phyloP scores from a whole-genome alignment of 345 rosid genomes.

The Arabidopsis suecica region DNA sequence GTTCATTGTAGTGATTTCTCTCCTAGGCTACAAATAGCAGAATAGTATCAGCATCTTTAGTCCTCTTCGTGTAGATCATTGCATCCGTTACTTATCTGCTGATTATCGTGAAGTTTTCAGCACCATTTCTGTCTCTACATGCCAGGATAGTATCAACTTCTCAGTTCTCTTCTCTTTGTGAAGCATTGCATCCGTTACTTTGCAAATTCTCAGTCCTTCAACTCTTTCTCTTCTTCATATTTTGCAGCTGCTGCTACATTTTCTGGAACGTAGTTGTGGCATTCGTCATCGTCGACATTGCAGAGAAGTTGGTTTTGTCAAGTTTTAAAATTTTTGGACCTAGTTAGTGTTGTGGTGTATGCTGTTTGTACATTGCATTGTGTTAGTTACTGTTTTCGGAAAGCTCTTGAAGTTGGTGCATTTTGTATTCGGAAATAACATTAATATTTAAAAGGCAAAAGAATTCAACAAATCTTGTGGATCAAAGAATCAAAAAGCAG shows the following conservation, averaged over 20 bases:
- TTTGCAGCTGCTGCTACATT: constrained; percentile 36
- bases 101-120: constrained; percentile 4
- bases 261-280: constrained; percentile 19
- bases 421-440: constrained; percentile 12
- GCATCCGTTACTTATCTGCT: not conserved
- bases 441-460: constrained; percentile 4
- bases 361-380: constrained; percentile 27
- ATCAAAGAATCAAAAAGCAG: constrained; percentile 3
- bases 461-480: constrained; percentile 5
- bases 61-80: not conserved
- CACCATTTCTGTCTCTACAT: not conserved
- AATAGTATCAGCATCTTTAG: not conserved
- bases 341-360: constrained; percentile 22
- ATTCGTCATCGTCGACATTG: not conserved
- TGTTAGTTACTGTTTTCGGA: constrained; percentile 7
- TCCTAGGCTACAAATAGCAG: not conserved
- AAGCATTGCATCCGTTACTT: constrained; percentile 2
- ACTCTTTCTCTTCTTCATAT: constrained; percentile 1
- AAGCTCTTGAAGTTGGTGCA: constrained; percentile 8
- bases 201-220: not conserved
- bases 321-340: not conserved
- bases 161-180: not conserved
- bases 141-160: not conserved
- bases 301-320: constrained; percentile 29
- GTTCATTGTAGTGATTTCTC: not conserved